Evolutionary conservation across 768 basidiomycete species (phyloP), one percentile per base, ranked within the genome.

Genomic region (Amanita subjunquillea): DNA sequence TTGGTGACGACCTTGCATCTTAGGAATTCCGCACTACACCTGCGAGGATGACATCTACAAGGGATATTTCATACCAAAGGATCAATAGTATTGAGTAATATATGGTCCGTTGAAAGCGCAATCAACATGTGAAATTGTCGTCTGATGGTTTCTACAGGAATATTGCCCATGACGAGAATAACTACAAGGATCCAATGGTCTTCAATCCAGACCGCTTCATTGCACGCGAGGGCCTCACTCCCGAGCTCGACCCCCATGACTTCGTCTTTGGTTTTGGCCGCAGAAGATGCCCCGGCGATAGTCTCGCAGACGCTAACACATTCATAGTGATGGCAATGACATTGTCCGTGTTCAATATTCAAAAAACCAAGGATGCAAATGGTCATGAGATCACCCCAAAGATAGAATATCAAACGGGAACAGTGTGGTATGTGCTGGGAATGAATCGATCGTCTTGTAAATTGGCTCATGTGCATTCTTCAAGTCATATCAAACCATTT

Each of bases 191-290:
- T 25, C 63, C 65, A 4, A 56, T 63, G n/a, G 56, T 48, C 1
- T 74, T 74, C 53, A 56, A 69, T 32, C 63, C 69, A 4, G 60
- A 59, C 3, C 66, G 73, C n/a, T 59, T 64, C 56, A 51, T 70
- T 6, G 62, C 23, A 17, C 25, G 17, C 10, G 39, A 27, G 8
- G 39, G 62, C 17, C 54, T 62, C n/a, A 60, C 55, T 9, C 65
- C 63, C 25, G 64, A 69, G 46, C 57, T 58, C 10, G 63, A 71
- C 53, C 66, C 66, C 4, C 55, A 57, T 39, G 62, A 63, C 50
- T 63, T 61, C 39, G 62, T 65, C 4, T 72, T 70, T 39, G 71
- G 71, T 6, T 69, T 67, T 43, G 70, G 71, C n/a, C 62, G 68
- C 30, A 58, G 70, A 46, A 42, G 57, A 8, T 68, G 67, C 40